Evolutionary conservation across 2,329 filamentous ascomycete genomes (phyloP).

Genomic region (Colletotrichum sublineola): DNA sequence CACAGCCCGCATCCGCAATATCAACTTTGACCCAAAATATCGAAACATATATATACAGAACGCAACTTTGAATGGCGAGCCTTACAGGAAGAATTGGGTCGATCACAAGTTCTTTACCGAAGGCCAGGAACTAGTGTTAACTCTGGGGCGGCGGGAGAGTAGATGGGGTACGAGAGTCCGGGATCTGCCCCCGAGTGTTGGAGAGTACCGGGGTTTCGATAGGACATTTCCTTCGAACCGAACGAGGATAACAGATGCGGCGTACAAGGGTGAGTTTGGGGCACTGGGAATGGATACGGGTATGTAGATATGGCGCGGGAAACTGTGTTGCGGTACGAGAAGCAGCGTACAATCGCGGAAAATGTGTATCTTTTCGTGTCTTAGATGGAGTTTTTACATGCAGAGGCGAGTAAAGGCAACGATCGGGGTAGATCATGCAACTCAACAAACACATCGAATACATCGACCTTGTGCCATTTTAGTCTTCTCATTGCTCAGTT

Average conservation of each 20-base stretch:
- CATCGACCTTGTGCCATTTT: neutral
- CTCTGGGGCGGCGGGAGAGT: slow-evolving; percentile 72
- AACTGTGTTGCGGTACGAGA: no score
- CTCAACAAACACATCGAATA: neutral
- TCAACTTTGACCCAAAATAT: slow-evolving; percentile 73
- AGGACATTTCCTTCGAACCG: slow-evolving; percentile 36
- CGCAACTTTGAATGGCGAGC: slow-evolving; percentile 71
- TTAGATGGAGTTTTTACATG: neutral
- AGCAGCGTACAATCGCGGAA: no score
- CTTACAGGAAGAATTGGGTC: slow-evolving; percentile 76
- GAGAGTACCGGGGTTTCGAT: slow-evolving; percentile 53
- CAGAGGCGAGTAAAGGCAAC: neutral
- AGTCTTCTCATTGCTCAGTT: neutral
- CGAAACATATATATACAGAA: slow-evolving; percentile 74
- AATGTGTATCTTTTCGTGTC: neutral
- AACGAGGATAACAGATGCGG: slow-evolving; percentile 11
- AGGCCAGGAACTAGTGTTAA: slow-evolving; percentile 74
- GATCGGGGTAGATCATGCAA: neutral
- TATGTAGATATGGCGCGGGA: neutral
- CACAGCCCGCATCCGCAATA: slow-evolving; percentile 69
- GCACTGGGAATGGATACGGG: neutral
- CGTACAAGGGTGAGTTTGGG: slow-evolving; percentile 26
- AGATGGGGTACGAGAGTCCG: slow-evolving; percentile 70
- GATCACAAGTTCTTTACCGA: slow-evolving; percentile 76
- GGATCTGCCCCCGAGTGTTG: slow-evolving; percentile 73